phyloP scores from a whole-genome alignment of 495 filamentous ascomycete species.

The Aspergillus cavernicola region DNA sequence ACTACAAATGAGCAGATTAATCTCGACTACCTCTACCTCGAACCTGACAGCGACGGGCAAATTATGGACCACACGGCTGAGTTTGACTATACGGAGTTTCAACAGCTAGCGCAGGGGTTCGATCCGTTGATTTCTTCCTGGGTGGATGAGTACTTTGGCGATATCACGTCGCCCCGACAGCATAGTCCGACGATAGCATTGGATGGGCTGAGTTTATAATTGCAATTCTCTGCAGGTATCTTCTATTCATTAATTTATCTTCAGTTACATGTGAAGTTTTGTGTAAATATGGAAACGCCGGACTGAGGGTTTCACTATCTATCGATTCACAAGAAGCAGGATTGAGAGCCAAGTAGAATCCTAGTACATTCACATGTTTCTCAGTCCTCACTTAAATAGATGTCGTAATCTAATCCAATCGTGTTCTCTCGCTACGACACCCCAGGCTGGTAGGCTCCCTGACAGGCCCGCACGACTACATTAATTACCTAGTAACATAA shows the following conservation, averaged over 20 bases:
- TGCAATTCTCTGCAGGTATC: not conserved
- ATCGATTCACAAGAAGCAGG: no score
- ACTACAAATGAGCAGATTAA: conserved; percentile 6
- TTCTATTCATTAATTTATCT: no score
- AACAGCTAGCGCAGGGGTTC: conserved; percentile 8
- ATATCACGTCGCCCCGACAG: not conserved
- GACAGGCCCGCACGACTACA: no score
- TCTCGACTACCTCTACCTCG: conserved; percentile 15
- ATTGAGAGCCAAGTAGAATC: not conserved
- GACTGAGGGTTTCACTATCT: no score
- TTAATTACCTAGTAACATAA: no score
- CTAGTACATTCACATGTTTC: not conserved
- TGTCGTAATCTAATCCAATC: no score
- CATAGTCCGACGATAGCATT: not conserved
- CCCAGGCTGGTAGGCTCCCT: no score
- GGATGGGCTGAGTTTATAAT: not conserved
- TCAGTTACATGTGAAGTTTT: no score
- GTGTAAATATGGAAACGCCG: no score
- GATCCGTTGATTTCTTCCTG: conserved; percentile 11
- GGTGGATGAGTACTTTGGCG: conserved; percentile 15
- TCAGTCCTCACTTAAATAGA: not conserved
- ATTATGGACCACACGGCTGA: not conserved
- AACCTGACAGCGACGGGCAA: not conserved
- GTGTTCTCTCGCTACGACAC: no score
- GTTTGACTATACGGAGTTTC: conserved; percentile 4